Conservation (phyloP, 306 rosid genomes). For the Quercus berberidifolia region DNA sequence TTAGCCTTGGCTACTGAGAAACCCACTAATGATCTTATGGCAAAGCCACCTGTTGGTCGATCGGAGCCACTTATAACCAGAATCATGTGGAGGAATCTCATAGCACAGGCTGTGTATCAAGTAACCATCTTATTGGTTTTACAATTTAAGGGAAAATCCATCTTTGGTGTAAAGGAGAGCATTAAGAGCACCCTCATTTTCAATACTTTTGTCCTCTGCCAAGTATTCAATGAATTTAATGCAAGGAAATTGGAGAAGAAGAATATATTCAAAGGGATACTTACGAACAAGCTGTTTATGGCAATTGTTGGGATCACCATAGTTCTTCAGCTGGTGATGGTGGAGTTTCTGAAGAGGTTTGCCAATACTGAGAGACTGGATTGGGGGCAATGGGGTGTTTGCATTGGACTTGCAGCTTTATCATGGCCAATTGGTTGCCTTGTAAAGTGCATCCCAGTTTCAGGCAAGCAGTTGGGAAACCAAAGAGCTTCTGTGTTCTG, state of each 20-base stretch:
- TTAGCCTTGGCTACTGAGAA: slow-evolving; percentile 23
- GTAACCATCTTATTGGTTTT: too few species aligned
- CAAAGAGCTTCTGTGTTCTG: neutral
- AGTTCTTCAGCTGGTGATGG: slow-evolving; percentile 17
- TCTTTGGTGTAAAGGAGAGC: too few species aligned
- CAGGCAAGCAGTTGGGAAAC: neutral
- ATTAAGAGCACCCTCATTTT: slow-evolving; percentile 26
- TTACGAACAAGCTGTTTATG: slow-evolving; percentile 18
- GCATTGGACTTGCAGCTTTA: slow-evolving; percentile 24
- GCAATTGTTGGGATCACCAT: slow-evolving; percentile 18
- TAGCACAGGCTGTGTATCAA: too few species aligned
- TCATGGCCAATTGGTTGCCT: slow-evolving; percentile 32
- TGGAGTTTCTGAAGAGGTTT: slow-evolving; percentile 23
- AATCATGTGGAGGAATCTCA: too few species aligned
- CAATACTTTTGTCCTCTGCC: slow-evolving; percentile 25
- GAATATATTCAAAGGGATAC: slow-evolving; percentile 19
- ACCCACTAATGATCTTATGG: slow-evolving; percentile 25
- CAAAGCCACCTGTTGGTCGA: neutral
- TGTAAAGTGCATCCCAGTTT: slow-evolving; percentile 18
- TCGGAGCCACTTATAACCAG: too few species aligned
- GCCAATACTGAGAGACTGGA: slow-evolving; percentile 20
- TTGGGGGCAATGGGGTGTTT: slow-evolving; percentile 27
- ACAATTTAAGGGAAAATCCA: too few species aligned
- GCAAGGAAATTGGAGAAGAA: slow-evolving; percentile 29
- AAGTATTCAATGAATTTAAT: slow-evolving; percentile 22